Conservation (phyloP, 2,329 filamentous ascomycete species). For the Ophiosphaerella herpotricha region DNA sequence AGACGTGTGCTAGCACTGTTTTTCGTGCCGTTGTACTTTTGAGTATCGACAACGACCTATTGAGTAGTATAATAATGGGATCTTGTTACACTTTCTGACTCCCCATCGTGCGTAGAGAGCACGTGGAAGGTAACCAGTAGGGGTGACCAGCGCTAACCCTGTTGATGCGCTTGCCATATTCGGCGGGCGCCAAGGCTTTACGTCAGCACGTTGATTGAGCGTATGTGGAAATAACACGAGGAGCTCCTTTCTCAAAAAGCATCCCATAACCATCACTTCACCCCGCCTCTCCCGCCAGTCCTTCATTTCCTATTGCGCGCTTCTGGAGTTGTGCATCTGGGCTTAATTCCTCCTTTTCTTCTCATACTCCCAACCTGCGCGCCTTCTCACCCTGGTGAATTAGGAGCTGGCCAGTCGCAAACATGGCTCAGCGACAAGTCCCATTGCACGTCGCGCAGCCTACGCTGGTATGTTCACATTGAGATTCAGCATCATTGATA, state of each 20-base stretch:
- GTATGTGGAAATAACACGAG: conserved; percentile 29
- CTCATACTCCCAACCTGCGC: conserved; percentile 40
- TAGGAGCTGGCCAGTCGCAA: conserved; percentile 48
- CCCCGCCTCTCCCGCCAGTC: conserved; percentile 34
- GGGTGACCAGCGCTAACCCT: background rate
- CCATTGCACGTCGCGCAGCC: conserved; percentile 81
- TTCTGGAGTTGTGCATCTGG: conserved; percentile 45
- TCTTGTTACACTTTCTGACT: too few relatives aligned
- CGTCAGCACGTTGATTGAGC: conserved; percentile 14
- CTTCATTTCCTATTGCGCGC: conserved; percentile 46
- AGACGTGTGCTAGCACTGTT: background rate
- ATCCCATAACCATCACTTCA: conserved; percentile 32
- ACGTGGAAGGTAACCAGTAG: too few relatives aligned
- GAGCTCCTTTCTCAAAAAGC: conserved; percentile 31
- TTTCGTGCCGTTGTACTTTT: conserved; percentile 1
- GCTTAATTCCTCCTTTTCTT: conserved; percentile 42
- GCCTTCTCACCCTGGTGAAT: conserved; percentile 43
- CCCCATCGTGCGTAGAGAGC: too few relatives aligned
- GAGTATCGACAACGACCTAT: background rate
- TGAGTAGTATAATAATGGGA: too few relatives aligned
- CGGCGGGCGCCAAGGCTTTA: conserved; percentile 9
- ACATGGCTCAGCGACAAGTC: conserved; percentile 77
- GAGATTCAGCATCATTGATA: conserved; percentile 1
- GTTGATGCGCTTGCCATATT: conserved; percentile 9
- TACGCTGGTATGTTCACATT: conserved; percentile 65